Base-by-base conservation (phyloP, 2,329 filamentous ascomycete species). In the Pyricularia sp. region DNA sequence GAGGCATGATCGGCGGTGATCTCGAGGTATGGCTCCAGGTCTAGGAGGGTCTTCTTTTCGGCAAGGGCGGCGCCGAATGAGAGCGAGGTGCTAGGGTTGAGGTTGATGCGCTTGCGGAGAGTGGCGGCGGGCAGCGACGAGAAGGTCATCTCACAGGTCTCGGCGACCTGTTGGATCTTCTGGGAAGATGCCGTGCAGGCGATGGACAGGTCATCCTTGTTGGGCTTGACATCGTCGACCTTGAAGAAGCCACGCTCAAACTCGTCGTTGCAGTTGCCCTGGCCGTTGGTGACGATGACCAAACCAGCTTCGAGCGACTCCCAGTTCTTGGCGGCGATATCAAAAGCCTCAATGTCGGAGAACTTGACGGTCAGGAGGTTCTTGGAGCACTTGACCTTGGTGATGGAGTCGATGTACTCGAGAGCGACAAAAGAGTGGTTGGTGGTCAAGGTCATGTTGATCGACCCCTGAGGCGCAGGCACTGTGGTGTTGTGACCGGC, bases 231-330 rank as follows among this genome's bases (percentile, higher is more conserved):
- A 33, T 71, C 70, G 30, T 71, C 72, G 28, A 77, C 76, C 9
- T 78, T 68, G 72, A 81, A 81, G 72, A 80, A 78, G n/a, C 79
- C 77, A 50, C 80, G 77, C 72, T 81, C 78, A 28, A 78, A 73
- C 69, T 78, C 74, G 26, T 72, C 71, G 69, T 81, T 78, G 69
- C 80, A 82, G 69, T 79, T 75, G 36, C 79, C 79, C 28, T 78
- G 69, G 72, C 81, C 77, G 73, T 81, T 82, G 17, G 80, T 82
- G 70, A 82, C 76, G 65, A 82, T 71, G 59, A 81, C 73, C 61
- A 82, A 71, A 6, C 68, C 66, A 0, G 68, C 69, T 3, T 31
- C 28, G 14, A 25, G 17, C 9, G 66, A 65, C n/a, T 70, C 63
- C 78, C 77, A 79, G 23, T 71, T 67, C 1, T 71, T 61, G 36